phyloP scores from a whole-genome alignment of 495 filamentous ascomycete species.

The Aspergillus diversus region DNA sequence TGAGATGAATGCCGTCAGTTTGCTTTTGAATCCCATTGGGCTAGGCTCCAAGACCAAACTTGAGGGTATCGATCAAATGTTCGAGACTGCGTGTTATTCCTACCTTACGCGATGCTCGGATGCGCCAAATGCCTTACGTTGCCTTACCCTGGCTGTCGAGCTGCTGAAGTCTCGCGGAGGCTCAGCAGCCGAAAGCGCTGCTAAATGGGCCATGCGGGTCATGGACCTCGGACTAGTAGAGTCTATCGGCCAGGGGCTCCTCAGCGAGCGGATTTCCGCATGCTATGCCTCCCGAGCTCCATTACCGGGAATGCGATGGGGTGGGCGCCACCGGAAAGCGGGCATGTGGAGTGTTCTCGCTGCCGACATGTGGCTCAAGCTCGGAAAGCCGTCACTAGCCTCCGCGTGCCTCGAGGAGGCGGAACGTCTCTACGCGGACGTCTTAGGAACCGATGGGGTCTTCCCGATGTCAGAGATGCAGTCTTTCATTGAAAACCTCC shows the following conservation, averaged over 20 bases:
- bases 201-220: conserved; percentile 77
- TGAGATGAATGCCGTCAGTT: conserved; percentile 88
- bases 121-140: conserved; percentile 75
- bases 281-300: conserved; percentile 79
- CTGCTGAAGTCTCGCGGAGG: conserved; percentile 78
- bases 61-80: conserved; percentile 79
- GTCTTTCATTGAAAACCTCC: conserved; percentile 62
- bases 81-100: conserved; percentile 88
- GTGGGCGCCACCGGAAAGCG: conserved; percentile 75
- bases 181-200: conserved; percentile 81
- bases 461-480: conserved; percentile 61
- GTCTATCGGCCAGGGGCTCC: conserved; percentile 72
- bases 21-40: conserved; percentile 72
- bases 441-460: conserved; percentile 58
- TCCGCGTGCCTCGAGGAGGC: conserved; percentile 74
- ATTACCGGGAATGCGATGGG: conserved; percentile 64
- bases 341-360: conserved; percentile 88
- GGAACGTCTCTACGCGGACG: conserved; percentile 64
- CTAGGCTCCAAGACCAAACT: conserved; percentile 72
- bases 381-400: conserved; percentile 70
- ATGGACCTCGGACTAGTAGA: conserved; percentile 78
- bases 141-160: conserved; percentile 75
- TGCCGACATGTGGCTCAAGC: conserved; percentile 78
- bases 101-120: conserved; percentile 83
- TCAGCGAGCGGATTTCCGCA: conserved; percentile 80